phyloP scores from a whole-genome alignment of 352 stramenopile species.

The Achlya hypogyna region DNA sequence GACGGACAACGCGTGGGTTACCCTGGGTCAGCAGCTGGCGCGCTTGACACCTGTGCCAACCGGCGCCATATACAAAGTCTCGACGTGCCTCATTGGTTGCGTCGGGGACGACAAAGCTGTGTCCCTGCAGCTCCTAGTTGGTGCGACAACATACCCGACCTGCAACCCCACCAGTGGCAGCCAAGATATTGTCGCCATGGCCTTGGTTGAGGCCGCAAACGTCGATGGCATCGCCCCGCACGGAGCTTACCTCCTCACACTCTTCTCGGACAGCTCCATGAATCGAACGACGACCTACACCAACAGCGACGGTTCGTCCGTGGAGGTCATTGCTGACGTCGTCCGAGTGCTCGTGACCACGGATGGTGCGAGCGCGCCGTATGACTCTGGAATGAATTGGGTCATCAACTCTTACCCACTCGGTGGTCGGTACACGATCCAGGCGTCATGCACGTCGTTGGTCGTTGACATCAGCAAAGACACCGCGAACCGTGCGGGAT shows the following conservation, averaged over 20 bases:
- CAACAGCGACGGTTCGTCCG: neutral
- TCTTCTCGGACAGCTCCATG: neutral
- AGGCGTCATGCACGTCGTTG: neutral
- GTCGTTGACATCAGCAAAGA: neutral
- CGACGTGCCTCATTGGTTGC: neutral
- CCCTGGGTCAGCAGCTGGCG: too few relatives aligned
- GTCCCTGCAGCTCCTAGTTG: neutral
- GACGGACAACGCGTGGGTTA: too few relatives aligned
- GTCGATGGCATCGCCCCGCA: neutral
- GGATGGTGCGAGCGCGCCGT: neutral
- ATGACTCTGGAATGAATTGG: neutral
- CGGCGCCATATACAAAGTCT: too few relatives aligned
- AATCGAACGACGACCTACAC: neutral
- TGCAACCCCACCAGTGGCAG: neutral
- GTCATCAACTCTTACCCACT: neutral
- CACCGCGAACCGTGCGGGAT: neutral
- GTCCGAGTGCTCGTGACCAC: neutral
- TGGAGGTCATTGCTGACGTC: neutral
- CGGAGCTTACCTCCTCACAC: conserved; percentile 3
- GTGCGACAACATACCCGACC: neutral
- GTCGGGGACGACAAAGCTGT: neutral
- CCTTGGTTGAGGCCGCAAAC: neutral
- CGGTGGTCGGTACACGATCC: neutral
- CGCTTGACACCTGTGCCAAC: too few relatives aligned
- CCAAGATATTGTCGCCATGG: neutral